Conservation (phyloP, 2,329 filamentous ascomycete genomes). For the Ustilaginoidea virens region DNA sequence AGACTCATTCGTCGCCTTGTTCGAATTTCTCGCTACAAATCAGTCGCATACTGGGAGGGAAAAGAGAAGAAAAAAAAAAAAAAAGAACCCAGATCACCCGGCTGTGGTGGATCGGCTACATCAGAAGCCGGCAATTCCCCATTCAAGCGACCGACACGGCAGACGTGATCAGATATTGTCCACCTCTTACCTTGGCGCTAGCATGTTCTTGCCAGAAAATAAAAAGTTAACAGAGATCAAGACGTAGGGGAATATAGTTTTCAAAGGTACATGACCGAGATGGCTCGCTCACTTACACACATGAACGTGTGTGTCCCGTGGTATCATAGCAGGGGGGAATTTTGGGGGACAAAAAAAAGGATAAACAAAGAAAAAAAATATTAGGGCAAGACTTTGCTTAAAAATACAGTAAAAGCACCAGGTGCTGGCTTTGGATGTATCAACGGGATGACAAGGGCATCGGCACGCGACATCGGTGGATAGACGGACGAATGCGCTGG, state of each 20-base stretch:
- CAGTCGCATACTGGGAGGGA: neutral
- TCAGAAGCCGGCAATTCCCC: no score
- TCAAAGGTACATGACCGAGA: constrained; percentile 5
- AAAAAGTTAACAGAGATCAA: constrained; percentile 7
- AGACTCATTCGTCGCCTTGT: no score
- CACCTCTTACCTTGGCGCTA: no score
- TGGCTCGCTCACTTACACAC: constrained; percentile 2
- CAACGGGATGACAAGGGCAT: neutral
- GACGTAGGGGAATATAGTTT: constrained; percentile 5
- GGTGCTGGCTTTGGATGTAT: no score
- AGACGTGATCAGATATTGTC: no score
- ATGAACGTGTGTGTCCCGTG: constrained; percentile 8
- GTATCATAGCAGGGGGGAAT: constrained; percentile 12
- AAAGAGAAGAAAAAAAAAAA: constrained; percentile 7
- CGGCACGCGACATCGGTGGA: no score
- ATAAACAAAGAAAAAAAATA: constrained; percentile 6
- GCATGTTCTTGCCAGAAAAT: no score
- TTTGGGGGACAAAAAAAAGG: constrained; percentile 4
- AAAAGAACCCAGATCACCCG: no score
- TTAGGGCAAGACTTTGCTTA: constrained; percentile 6
- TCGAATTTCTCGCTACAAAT: no score
- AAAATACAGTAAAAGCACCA: constrained; percentile 1
- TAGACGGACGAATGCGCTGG: no score
- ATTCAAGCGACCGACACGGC: no score
- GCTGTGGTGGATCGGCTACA: no score